phyloP scores from a whole-genome alignment of 768 basidiomycete species.

The Mycena pura region DNA sequence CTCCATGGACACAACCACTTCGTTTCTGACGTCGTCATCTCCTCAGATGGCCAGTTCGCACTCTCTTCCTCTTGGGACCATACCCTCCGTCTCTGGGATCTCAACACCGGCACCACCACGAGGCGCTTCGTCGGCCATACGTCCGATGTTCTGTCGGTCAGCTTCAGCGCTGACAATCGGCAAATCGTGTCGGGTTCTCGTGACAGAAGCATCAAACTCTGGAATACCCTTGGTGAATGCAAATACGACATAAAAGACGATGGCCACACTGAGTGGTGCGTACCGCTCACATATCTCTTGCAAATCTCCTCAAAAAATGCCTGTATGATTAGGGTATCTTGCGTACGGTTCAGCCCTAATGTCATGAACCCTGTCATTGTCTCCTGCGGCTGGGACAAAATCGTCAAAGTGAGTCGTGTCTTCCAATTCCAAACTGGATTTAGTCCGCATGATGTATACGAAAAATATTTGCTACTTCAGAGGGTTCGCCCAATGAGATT shows the following conservation, averaged over 20 bases:
- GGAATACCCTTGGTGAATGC: slow-evolving; percentile 99
- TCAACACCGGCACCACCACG: slow-evolving; percentile 96
- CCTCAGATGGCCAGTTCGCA: slow-evolving; percentile 99
- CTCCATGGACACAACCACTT: slow-evolving; percentile 99
- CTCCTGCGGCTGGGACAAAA: slow-evolving; percentile 99
- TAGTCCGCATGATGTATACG: slow-evolving; percentile 42
- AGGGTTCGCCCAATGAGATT: slow-evolving; percentile 73
- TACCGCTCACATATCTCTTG: slow-evolving; percentile 8
- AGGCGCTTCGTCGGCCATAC: slow-evolving; percentile 98
- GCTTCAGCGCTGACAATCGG: slow-evolving; percentile 99
- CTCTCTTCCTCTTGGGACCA: slow-evolving; percentile 99
- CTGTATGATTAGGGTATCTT: slow-evolving; percentile 79
- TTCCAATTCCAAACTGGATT: slow-evolving; percentile 14
- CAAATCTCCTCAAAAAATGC: background rate
- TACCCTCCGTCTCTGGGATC: slow-evolving; percentile 99
- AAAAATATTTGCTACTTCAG: slow-evolving; percentile 91
- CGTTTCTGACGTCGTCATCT: slow-evolving; percentile 98
- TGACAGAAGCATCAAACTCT: slow-evolving; percentile 97
- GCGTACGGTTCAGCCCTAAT: slow-evolving; percentile 99
- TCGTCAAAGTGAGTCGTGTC: slow-evolving; percentile 85
- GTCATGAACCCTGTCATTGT: slow-evolving; percentile 98
- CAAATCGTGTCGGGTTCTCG: slow-evolving; percentile 99
- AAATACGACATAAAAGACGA: slow-evolving; percentile 99
- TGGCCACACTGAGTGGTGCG: slow-evolving; percentile 93
- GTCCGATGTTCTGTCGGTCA: slow-evolving; percentile 97